phyloP scores from a whole-genome alignment of 192 early-diverging fungal species.

The Diversispora epigaea region DNA sequence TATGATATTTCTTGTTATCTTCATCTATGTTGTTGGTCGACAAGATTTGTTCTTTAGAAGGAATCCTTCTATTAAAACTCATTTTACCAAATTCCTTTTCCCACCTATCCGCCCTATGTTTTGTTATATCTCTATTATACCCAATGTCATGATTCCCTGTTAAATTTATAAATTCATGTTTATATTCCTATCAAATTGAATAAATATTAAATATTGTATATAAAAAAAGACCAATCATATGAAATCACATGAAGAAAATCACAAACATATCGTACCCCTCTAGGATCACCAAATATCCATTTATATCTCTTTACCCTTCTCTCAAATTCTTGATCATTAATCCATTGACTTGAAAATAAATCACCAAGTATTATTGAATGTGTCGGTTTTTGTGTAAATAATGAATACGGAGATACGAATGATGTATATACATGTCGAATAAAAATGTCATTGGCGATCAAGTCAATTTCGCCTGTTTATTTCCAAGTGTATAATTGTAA shows the following conservation, averaged over 20 bases:
- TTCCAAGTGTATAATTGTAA: no score
- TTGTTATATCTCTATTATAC: slow-evolving; percentile 58
- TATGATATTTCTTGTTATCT: slow-evolving; percentile 8
- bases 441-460: slow-evolving; percentile 60
- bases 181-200: slow-evolving; percentile 1
- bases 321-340: slow-evolving; percentile 54
- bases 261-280: slow-evolving; percentile 13
- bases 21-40: no score
- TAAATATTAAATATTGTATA: background rate
- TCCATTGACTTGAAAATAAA: slow-evolving; percentile 68
- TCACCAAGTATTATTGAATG: slow-evolving; percentile 64
- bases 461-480: slow-evolving; percentile 45
- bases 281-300: slow-evolving; percentile 52
- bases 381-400: slow-evolving; percentile 41
- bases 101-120: slow-evolving; percentile 52
- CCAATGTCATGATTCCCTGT: slow-evolving; percentile 72
- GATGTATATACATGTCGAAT: slow-evolving; percentile 57
- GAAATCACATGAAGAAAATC: background rate
- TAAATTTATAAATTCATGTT: slow-evolving; percentile 46
- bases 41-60: background rate
- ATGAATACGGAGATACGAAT: slow-evolving; percentile 43
- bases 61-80: slow-evolving; percentile 45
- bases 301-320: slow-evolving; percentile 53
- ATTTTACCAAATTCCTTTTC: slow-evolving; percentile 54
- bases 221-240: background rate